These are phyloP conservation scores for Psilocybe cyanescens DNA, from an alignment of 768 basidiomycete species.

Conservation along the genomic window DNA sequence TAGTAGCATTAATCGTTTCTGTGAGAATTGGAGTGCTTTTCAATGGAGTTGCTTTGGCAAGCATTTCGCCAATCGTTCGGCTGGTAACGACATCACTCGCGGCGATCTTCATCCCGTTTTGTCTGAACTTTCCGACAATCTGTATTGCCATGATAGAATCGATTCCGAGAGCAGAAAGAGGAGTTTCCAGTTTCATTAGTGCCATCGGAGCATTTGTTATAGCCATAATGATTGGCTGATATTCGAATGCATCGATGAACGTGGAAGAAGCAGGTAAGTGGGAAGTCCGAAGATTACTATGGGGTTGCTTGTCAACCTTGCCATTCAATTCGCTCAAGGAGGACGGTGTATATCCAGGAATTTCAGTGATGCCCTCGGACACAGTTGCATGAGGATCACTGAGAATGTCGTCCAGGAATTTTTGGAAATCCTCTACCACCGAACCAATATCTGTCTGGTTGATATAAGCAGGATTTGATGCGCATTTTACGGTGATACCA, in stretches of 20 bases:
- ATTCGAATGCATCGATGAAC: neutral
- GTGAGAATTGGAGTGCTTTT: neutral
- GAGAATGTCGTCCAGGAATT: conserved; percentile 20
- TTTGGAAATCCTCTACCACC: conserved; percentile 22
- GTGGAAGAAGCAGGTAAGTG: neutral
- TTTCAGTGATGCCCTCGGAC: conserved; percentile 3
- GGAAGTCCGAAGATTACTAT: too few species aligned
- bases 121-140: conserved; percentile 41
- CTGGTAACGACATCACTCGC: conserved; percentile 47
- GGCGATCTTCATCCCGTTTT: conserved; percentile 34
- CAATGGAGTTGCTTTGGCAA: conserved; percentile 16
- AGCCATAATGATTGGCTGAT: conserved; percentile 21
- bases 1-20: neutral
- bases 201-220: conserved; percentile 32
- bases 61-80: conserved; percentile 36
- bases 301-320: neutral
- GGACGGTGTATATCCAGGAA: neutral
- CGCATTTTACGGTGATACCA: conserved; percentile 38
- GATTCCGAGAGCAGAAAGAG: conserved; percentile 44
- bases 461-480: conserved; percentile 35
- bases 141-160: conserved; percentile 56
- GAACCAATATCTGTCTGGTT: conserved; percentile 23
- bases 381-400: conserved; percentile 15
- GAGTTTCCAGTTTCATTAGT: conserved; percentile 34
- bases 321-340: neutral